phyloP scores from a whole-genome alignment of 169 alveolate genomes.

The Plasmodium ovale region DNA sequence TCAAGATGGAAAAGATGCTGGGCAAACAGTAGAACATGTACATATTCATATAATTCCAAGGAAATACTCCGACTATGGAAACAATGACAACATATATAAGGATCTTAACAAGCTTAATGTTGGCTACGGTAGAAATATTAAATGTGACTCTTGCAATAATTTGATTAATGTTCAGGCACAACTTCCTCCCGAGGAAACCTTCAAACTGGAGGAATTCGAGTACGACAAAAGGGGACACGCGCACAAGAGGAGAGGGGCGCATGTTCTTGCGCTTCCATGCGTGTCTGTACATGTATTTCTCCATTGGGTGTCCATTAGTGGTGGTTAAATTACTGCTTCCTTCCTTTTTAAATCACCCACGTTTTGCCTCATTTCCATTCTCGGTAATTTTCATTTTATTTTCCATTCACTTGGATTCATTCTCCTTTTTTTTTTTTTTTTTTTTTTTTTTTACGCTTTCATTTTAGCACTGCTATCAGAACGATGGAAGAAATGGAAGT shows the following conservation, averaged over 20 bases:
- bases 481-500: slow-evolving; percentile 71
- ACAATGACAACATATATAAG: slow-evolving; percentile 86
- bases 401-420: not conserved
- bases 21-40: slow-evolving; percentile 92
- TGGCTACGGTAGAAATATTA: slow-evolving; percentile 66
- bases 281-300: not conserved
- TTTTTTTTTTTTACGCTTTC: slow-evolving; percentile 2
- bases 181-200: slow-evolving; percentile 9
- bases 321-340: too few species aligned
- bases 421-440: slow-evolving; percentile 7
- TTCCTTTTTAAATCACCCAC: too few species aligned
- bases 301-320: too few species aligned
- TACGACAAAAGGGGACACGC: not conserved
- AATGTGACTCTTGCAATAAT: slow-evolving; percentile 27
- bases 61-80: slow-evolving; percentile 75
- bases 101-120: slow-evolving; percentile 80
- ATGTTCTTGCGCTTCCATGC: too few species aligned
- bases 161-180: slow-evolving; percentile 30
- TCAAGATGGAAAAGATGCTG: slow-evolving; percentile 93
- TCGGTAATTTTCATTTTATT: too few species aligned
- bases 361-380: too few species aligned
- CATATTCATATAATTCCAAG: slow-evolving; percentile 93
- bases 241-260: too few species aligned
- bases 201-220: slow-evolving; percentile 76
- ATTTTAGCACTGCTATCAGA: slow-evolving; percentile 39